Base-by-base conservation (phyloP, 176 grass and related monocot genomes). In the Aegilops speltoides region DNA sequence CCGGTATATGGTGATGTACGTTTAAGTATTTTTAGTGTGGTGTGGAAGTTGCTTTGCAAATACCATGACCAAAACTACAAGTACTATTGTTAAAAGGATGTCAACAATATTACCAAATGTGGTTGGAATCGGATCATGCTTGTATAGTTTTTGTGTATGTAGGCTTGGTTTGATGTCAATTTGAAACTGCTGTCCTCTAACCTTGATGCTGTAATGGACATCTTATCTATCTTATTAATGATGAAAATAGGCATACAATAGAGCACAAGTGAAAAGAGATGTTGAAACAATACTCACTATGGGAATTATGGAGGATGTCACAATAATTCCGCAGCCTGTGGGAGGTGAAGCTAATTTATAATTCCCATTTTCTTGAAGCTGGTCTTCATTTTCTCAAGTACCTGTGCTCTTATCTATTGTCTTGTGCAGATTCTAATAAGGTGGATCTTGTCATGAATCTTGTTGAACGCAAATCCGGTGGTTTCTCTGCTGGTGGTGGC, bases 371-470 rank as follows among this genome's bases (percentile, higher is more conserved):
- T 48, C 36, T 83, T 15, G 23, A 65, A 67, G 29, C 19, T 46
- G 48, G 26, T 76, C 52, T 56, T 78, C 76, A 14, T 81, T 8
- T 84, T 64, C 2, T 20, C 64, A 37, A 52, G 34, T 78, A 20
- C 65, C 63, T 72, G 60, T 40, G 10, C 32, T 83, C 76, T 73
- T 85, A 64, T 63, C 78, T 88, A 62, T 83, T 40, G 57, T 82
- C 40, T 80, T 93, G 26, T 91, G 57, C 85, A 98, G 97, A 99
- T 93, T 88, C 94, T 64, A 89, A 84, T 80, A 99, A 99, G 86
- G 92, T 99, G 56, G 97, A 99, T 86, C 92, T 99, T 67, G 90
- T 99, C 72, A 96, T 99, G 97, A 96, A 99, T 95, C 94, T 99
- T 88, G 90, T 99, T 46, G 94, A 99, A 87, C 90, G 97, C 80